Conservation (phyloP, 176 grass and related monocot genomes). For the Eleusine coracana region DNA sequence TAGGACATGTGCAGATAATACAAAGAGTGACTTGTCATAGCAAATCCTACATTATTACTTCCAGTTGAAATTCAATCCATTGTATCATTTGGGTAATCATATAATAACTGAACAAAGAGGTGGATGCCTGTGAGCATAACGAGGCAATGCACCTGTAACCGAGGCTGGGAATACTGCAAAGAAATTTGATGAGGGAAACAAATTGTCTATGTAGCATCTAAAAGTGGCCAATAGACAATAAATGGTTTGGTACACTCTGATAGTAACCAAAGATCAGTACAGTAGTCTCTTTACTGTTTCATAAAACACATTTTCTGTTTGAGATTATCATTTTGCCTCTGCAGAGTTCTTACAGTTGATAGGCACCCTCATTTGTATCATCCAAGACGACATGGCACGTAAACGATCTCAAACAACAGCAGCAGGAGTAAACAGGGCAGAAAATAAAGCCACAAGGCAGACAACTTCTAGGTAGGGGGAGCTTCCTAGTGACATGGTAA, state of each 20-base stretch:
- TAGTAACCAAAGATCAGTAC: not conserved
- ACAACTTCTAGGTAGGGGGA: not conserved
- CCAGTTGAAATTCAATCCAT: not conserved
- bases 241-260: not conserved
- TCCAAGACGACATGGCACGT: not conserved
- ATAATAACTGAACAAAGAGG: not conserved
- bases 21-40: not conserved
- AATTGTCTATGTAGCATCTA: not conserved
- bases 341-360: not conserved
- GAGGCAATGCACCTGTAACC: not conserved
- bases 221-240: not conserved
- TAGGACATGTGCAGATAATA: not conserved
- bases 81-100: not conserved
- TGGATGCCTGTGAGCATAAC: not conserved
- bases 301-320: conserved; percentile 8
- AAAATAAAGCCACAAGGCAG: not conserved
- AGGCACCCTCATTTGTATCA: not conserved
- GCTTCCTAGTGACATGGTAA: not conserved
- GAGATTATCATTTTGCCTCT: not conserved
- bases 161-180: not conserved
- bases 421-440: not conserved
- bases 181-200: not conserved
- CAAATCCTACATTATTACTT: not conserved
- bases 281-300: not conserved
- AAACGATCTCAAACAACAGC: not conserved